Base-by-base conservation (phyloP, 257 asterid genomes). In the Leptodermis oblonga region DNA sequence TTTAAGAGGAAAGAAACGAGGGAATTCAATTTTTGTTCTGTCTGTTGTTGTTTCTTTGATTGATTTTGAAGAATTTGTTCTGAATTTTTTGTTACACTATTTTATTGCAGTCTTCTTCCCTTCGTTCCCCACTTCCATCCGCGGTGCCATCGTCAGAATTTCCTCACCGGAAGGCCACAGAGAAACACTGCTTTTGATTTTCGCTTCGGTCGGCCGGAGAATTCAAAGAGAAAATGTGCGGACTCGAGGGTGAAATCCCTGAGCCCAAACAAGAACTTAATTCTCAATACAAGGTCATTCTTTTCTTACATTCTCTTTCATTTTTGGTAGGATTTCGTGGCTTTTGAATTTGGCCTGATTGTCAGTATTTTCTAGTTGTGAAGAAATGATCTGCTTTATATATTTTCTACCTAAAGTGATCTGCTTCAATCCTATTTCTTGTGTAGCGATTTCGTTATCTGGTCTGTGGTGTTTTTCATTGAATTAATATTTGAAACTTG, bases 241-340 rank as follows among this genome's bases (percentile, higher is more conserved):
- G 99, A n/a, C 99, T 87, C 85, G 96, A 93, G 86, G 97, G 99
- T 11, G 99, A 93, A 86, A 93, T 93, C 67, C 99, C 99, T 26
- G 99, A 93, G 86, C 99, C 90, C 84, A 93, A 93, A 73, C 97
- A 93, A 71, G 99, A 93, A 56, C 97, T 88, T 66, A 90, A 93
- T 88, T 93, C 99, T 67, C 99, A 90, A 95, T 93, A 93, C 83
- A 93, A 93, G 96, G 97, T 93, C 31, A 15, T 18, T 68, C 51
- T 20, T 42, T 22, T 53, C n/a, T n/a, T 56, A 17, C 2, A 1
- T 63, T 46, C 18, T 60, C 28, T 22, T 43, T 31, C 14, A 8
- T 13, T 22, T 67, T 8, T n/a, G 36, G 20, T 54, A 13, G 25
- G 23, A 18, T 66, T 46, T 72, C 13, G 28, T 54, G 4, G 5